These are phyloP conservation scores for Citrus maxima DNA, from an alignment of 345 rosid genomes.

Conservation along the genomic window DNA sequence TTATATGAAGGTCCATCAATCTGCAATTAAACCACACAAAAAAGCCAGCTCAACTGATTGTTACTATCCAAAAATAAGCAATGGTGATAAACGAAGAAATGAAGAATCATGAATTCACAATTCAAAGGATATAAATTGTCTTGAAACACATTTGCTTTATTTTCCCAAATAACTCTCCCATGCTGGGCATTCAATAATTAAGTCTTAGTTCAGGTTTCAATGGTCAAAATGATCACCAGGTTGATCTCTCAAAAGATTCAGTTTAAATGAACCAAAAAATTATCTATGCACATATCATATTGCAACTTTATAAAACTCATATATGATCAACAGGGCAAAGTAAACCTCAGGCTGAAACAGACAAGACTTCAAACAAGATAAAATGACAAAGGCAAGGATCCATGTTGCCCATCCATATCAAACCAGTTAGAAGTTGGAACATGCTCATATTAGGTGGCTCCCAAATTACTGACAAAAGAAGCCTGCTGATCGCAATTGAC, in stretches of 20 bases:
- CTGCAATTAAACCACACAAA: slow-evolving; percentile 33
- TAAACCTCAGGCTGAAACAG: background rate
- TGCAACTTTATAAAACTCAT: background rate
- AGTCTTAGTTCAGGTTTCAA: background rate
- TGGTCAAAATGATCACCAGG: background rate
- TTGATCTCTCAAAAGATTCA: background rate
- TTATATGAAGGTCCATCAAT: slow-evolving; percentile 63
- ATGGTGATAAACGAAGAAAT: background rate
- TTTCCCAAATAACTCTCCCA: background rate
- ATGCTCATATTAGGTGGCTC: too few relatives aligned
- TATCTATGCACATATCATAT: background rate
- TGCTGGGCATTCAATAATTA: background rate
- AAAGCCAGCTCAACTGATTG: background rate
- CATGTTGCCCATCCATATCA: background rate
- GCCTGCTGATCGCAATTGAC: background rate
- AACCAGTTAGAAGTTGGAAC: background rate
- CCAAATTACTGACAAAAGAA: background rate
- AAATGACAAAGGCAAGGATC: background rate
- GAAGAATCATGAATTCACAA: background rate
- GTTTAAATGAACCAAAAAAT: background rate
- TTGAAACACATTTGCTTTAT: background rate
- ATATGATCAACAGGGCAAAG: background rate
- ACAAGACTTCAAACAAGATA: background rate
- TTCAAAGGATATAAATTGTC: background rate
- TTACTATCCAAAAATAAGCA: background rate